Percentiles rank a stretch among this genome's conserved stretches.
phyloP scores from a whole-genome alignment of 2,329 filamentous ascomycete genomes.

The Fusarium sp. region DNA sequence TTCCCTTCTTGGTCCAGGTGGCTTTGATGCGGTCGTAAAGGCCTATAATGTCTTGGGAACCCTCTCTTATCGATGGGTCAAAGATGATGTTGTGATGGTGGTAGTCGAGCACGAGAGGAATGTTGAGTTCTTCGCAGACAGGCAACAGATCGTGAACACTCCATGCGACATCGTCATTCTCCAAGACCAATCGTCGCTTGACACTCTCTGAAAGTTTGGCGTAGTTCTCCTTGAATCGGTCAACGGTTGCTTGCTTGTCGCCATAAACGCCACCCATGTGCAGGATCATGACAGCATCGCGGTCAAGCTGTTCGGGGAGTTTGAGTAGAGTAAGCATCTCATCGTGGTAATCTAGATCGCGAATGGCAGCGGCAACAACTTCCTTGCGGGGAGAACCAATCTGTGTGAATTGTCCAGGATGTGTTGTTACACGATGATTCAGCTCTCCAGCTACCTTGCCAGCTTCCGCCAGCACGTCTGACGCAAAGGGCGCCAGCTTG shows the following conservation, averaged over 20 bases:
- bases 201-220: conserved; percentile 69
- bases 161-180: conserved; percentile 95
- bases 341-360: conserved; percentile 87
- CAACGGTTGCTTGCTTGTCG: conserved; percentile 80
- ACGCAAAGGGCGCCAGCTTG: conserved; percentile 81
- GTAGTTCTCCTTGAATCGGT: conserved; percentile 82
- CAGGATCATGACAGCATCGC: conserved; percentile 91
- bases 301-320: conserved; percentile 78
- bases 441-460: conserved; percentile 79
- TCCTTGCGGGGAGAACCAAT: conserved; percentile 81
- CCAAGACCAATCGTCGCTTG: conserved; percentile 83
- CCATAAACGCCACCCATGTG: conserved; percentile 94
- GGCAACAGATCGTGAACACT: conserved; percentile 91
- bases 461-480: conserved; percentile 76
- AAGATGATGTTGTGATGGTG: conserved; percentile 97
- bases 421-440: conserved; percentile 86
- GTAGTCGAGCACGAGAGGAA: conserved; percentile 89
- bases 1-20: conserved; percentile 85
- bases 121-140: conserved; percentile 91
- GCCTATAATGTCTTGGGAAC: conserved; percentile 79
- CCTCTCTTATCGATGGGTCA: conserved; percentile 77
- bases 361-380: conserved; percentile 78
- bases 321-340: conserved; percentile 82
- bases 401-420: conserved; percentile 93
- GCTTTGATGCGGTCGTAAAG: conserved; percentile 80